These are phyloP conservation scores for Saccharomyces hybrid DNA, from an alignment of 1,139 yeast genomes.

Conservation along the genomic window DNA sequence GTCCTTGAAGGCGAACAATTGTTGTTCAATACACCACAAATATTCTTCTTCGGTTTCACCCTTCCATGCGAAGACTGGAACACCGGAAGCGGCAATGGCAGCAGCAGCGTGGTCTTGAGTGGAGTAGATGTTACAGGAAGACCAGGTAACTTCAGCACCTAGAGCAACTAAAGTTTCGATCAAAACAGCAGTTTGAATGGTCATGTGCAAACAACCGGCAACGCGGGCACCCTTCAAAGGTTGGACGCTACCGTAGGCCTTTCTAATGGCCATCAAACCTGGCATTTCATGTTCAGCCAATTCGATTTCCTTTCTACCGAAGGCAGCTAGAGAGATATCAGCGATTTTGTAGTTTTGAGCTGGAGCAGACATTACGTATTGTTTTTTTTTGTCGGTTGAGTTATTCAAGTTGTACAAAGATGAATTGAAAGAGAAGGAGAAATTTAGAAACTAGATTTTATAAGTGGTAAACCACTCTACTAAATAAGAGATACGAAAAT, in stretches of 20 bases:
- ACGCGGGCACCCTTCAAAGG: slow-evolving; percentile 98
- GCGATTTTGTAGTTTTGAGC: slow-evolving; percentile 87
- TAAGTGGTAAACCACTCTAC: not conserved
- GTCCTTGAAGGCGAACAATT: slow-evolving; percentile 96
- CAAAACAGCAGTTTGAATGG: slow-evolving; percentile 98
- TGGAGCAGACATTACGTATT: slow-evolving; percentile 43
- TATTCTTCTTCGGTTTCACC: slow-evolving; percentile 99
- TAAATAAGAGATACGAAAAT: not conserved
- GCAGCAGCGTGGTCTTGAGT: slow-evolving; percentile 99
- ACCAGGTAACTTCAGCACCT: slow-evolving; percentile 99
- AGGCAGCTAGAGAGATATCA: slow-evolving; percentile 97
- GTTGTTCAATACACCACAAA: slow-evolving; percentile 99
- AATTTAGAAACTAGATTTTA: not conserved
- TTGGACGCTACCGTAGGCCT: slow-evolving; percentile 83
- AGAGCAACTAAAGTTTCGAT: slow-evolving; percentile 95
- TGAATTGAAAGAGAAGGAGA: not conserved
- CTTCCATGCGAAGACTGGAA: slow-evolving; percentile 99
- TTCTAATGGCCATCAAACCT: slow-evolving; percentile 97
- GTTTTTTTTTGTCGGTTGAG: not conserved
- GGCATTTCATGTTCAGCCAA: slow-evolving; percentile 99
- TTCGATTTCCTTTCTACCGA: slow-evolving; percentile 99
- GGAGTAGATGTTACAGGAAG: slow-evolving; percentile 98
- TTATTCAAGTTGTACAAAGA: not conserved
- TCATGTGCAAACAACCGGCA: slow-evolving; percentile 99
- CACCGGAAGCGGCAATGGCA: slow-evolving; percentile 99